phyloP scores from a whole-genome alignment of 495 filamentous ascomycete species.

The Aspergillus wentii region DNA sequence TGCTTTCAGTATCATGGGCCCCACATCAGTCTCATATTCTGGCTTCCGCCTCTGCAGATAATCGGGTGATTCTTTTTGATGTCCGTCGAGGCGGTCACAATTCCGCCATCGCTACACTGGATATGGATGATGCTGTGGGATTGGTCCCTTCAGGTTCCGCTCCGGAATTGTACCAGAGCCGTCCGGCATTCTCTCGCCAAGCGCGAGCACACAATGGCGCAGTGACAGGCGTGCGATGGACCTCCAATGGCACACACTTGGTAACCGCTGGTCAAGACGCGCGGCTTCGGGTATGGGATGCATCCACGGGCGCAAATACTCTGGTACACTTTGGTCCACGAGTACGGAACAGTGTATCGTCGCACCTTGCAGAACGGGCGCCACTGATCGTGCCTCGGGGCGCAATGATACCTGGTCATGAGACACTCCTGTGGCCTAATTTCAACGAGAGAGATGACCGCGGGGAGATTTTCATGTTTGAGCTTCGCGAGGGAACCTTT shows the following conservation, averaged over 20 bases:
- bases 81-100: slow-evolving; percentile 61
- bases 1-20: slow-evolving; percentile 74
- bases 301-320: slow-evolving; percentile 72
- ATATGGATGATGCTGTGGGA: slow-evolving; percentile 77
- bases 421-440: slow-evolving; percentile 72
- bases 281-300: slow-evolving; percentile 80
- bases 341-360: slow-evolving; percentile 56
- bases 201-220: slow-evolving; percentile 66
- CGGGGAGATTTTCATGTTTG: slow-evolving; percentile 64
- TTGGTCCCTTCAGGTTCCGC: slow-evolving; percentile 25
- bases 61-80: slow-evolving; percentile 79
- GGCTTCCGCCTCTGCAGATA: slow-evolving; percentile 72
- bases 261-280: slow-evolving; percentile 78
- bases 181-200: slow-evolving; percentile 43
- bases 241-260: slow-evolving; percentile 66
- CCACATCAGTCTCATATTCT: slow-evolving; percentile 73
- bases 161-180: slow-evolving; percentile 23
- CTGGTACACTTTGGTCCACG: slow-evolving; percentile 76
- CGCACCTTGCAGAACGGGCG: slow-evolving; percentile 55
- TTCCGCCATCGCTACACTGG: slow-evolving; percentile 63
- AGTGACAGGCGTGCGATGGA: slow-evolving; percentile 82
- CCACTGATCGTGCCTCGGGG: slow-evolving; percentile 57
- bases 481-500: slow-evolving; percentile 68
- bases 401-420: slow-evolving; percentile 44
- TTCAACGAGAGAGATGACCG: slow-evolving; percentile 55